phyloP scores from a whole-genome alignment of 2,329 filamentous ascomycete species.

The Eutypa lata region DNA sequence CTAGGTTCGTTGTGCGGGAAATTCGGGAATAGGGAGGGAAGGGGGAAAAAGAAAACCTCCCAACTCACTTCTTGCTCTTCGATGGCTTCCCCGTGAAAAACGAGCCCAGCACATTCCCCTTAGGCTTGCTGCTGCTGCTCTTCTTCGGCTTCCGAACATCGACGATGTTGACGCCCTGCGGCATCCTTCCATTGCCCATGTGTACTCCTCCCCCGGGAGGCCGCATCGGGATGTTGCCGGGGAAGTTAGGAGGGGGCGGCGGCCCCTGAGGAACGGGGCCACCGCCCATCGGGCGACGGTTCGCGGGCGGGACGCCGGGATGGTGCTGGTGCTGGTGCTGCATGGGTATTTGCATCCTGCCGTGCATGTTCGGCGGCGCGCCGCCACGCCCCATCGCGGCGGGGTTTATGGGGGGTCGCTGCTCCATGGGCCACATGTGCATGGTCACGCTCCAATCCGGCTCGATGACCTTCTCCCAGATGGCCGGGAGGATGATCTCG shows the following conservation, averaged over 20 bases:
- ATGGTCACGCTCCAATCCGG: slow-evolving; percentile 72
- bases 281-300: neutral
- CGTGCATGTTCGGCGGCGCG: neutral
- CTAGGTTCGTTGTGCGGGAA: too few species aligned
- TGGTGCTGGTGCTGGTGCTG: neutral
- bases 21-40: neutral
- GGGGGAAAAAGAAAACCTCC: neutral
- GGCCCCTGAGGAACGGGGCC: neutral
- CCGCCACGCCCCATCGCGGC: slow-evolving; percentile 11
- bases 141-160: neutral
- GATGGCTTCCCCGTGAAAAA: neutral
- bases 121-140: neutral
- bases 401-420: slow-evolving; percentile 10
- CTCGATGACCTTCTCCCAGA: slow-evolving; percentile 79
- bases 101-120: neutral
- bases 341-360: neutral
- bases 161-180: neutral
- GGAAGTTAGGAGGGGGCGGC: neutral
- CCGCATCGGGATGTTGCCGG: neutral
- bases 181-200: neutral
- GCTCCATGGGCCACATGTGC: slow-evolving; percentile 60
- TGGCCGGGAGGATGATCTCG: slow-evolving; percentile 76
- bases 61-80: slow-evolving; percentile 14
- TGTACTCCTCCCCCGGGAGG: neutral
- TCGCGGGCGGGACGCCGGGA: neutral